Evolutionary conservation across 441 rosid species (phyloP).

Genomic region (Biscutella laevigata): DNA sequence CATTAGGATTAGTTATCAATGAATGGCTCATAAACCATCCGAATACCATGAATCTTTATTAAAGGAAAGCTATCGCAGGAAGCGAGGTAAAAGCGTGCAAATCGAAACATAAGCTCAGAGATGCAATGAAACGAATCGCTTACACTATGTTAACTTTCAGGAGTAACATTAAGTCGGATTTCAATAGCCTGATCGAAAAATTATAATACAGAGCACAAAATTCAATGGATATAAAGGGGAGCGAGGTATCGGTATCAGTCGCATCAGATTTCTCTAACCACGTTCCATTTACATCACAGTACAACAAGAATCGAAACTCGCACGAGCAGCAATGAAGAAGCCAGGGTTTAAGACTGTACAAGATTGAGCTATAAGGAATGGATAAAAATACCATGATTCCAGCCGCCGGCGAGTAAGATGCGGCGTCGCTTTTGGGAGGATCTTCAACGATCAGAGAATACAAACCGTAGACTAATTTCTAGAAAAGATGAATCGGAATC

Average conservation of each 20-base stretch:
- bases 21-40: not conserved
- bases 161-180: not conserved
- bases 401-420: constrained; percentile 20
- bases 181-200: not conserved
- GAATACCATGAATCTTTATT: not conserved
- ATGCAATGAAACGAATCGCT: not conserved
- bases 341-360: constrained; percentile 13
- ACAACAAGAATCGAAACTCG: not conserved
- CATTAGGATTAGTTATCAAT: not conserved
- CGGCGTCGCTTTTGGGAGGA: constrained; percentile 11
- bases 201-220: not conserved
- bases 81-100: not conserved
- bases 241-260: not conserved
- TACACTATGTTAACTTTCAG: not conserved
- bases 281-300: not conserved
- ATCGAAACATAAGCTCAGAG: not conserved
- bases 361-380: not conserved
- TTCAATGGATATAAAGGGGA: not conserved
- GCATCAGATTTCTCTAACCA: not conserved
- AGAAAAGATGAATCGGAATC: constrained; percentile 17
- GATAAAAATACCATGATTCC: constrained; percentile 22
- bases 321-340: not conserved
- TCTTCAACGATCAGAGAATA: constrained; percentile 14
- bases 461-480: not conserved
- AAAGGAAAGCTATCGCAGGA: not conserved